A percentile compares a stretch with the other conserved stretches of the same genome.
phyloP scores from a whole-genome alignment of 169 alveolate genomes.

The Toxoplasma gondii region DNA sequence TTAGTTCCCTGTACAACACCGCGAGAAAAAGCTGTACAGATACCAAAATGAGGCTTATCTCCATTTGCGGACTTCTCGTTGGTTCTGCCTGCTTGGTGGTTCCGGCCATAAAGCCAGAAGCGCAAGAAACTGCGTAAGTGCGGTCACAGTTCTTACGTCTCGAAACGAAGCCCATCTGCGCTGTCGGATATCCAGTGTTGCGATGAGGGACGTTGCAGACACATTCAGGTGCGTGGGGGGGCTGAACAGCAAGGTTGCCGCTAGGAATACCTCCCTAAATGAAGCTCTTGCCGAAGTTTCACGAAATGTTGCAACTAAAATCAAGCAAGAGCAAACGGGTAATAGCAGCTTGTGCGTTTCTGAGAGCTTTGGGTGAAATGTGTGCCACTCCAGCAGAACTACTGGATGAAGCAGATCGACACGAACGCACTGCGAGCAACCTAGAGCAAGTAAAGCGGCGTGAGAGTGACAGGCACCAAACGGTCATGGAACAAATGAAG shows the following conservation, averaged over 20 bases:
- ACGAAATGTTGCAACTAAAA: not conserved
- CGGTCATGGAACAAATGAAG: not conserved
- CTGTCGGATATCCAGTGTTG: not conserved
- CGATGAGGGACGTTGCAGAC: slow-evolving; percentile 8
- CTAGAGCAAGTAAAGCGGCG: not conserved
- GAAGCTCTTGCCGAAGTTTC: not conserved
- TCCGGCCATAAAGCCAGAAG: not conserved
- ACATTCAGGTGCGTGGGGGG: not conserved
- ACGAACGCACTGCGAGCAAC: not conserved
- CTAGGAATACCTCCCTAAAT: not conserved
- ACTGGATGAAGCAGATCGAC: not conserved
- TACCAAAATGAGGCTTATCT: not conserved
- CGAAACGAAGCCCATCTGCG: not conserved
- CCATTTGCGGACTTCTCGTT: not conserved
- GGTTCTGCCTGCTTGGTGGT: not conserved
- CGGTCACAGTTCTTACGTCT: not conserved
- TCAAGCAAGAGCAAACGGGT: slow-evolving; percentile 15
- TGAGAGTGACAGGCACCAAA: not conserved
- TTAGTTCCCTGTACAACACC: too few relatives aligned
- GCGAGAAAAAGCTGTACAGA: not conserved
- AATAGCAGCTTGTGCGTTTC: not conserved
- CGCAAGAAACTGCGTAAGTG: not conserved
- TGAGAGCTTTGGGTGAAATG: not conserved
- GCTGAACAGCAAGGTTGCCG: not conserved
- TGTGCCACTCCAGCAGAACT: not conserved